Evolutionary conservation across 2,329 filamentous ascomycete species (phyloP).

Genomic region (Botrytis byssoidea): DNA sequence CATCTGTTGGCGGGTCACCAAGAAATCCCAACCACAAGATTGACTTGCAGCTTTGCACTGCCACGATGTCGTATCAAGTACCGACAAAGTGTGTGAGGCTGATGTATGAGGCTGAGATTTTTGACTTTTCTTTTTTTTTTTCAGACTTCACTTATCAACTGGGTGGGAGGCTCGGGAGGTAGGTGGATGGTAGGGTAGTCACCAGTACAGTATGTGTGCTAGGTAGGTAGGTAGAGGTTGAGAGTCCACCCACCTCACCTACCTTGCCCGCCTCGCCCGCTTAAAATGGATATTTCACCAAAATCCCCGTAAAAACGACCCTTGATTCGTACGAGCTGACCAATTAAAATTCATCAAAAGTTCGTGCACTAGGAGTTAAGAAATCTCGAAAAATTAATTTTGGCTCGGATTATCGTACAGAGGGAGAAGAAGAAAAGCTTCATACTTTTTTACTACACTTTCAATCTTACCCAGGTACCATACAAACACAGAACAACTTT

Average conservation of each 20-base stretch:
- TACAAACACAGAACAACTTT: neutral
- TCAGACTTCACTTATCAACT: neutral
- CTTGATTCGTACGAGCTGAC: neutral
- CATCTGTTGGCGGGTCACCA: neutral
- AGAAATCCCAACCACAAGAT: neutral
- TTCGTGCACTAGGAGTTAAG: conserved; percentile 13
- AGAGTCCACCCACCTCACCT: neutral
- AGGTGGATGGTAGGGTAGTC: too few species aligned
- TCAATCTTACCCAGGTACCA: neutral
- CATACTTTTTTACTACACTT: neutral
- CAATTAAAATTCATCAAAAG: conserved; percentile 15
- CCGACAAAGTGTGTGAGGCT: neutral
- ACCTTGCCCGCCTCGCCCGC: neutral
- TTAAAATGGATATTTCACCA: neutral
- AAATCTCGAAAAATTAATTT: conserved; percentile 23
- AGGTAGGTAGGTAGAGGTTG: neutral
- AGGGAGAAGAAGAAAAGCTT: conserved; percentile 10
- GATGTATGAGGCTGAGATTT: neutral
- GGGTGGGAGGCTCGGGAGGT: too few species aligned
- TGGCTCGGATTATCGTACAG: neutral
- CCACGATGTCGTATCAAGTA: neutral
- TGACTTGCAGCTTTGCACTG: neutral
- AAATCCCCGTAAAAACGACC: neutral
- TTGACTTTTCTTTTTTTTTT: neutral
- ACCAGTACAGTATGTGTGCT: too few species aligned